Conservation (phyloP, 768 basidiomycete species). For the Kwoniella sp. region DNA sequence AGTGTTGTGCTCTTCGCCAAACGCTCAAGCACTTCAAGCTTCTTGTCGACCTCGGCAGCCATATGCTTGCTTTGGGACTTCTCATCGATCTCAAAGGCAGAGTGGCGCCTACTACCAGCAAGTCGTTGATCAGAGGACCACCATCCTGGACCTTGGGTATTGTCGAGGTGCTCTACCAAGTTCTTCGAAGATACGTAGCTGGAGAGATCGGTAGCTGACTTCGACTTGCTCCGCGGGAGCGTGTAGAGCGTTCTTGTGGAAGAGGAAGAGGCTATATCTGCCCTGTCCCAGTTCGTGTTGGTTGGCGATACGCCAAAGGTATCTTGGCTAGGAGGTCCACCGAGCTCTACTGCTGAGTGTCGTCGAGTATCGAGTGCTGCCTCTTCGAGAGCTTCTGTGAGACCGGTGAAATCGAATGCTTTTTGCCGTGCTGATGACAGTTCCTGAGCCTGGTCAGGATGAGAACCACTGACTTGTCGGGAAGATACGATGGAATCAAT, state of each 20-base stretch:
- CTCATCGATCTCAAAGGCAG: neutral
- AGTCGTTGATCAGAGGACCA: conserved; percentile 31
- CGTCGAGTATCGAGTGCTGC: neutral
- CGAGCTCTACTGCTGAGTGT: neutral
- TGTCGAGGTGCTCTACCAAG: conserved; percentile 34
- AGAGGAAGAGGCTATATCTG: conserved; percentile 1
- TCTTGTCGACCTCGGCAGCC: conserved; percentile 1
- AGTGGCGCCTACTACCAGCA: neutral
- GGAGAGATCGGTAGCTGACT: conserved; percentile 29
- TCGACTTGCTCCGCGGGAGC: conserved; percentile 24
- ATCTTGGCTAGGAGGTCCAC: neutral
- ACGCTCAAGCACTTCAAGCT: conserved; percentile 17
- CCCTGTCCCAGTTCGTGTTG: neutral
- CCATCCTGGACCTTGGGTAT: conserved; percentile 40
- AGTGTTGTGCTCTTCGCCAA: conserved; percentile 12
- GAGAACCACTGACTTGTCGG: conserved; percentile 10
- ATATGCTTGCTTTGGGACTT: neutral
- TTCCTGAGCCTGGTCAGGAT: neutral
- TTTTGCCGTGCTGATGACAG: neutral
- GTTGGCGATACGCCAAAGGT: conserved; percentile 9
- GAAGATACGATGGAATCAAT: conserved; percentile 7
- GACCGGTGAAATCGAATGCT: neutral
- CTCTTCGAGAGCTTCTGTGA: neutral
- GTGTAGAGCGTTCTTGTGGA: conserved; percentile 5
- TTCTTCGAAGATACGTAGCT: conserved; percentile 24